Percentiles rank a stretch among this genome's conserved stretches.
Evolutionary conservation across 2,329 filamentous ascomycete species (phyloP).

Genomic region (Aspergillus brunneoviolaceus): DNA sequence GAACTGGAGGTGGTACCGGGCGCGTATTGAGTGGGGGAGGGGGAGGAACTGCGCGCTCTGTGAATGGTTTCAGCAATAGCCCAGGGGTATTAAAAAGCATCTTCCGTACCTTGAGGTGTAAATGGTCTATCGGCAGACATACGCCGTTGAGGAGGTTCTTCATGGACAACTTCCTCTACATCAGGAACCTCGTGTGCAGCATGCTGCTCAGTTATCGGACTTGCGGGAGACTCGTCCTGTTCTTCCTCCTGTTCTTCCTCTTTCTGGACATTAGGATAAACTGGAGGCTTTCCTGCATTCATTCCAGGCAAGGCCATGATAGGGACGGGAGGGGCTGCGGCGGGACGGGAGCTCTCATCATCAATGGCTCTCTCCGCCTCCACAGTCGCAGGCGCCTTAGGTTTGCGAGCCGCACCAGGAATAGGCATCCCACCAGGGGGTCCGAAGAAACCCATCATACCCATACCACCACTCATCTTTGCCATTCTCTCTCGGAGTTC

Average conservation of each 20-base stretch:
- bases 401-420: slow-evolving; percentile 45
- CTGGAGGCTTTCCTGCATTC: slow-evolving; percentile 50
- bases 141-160: slow-evolving; percentile 31
- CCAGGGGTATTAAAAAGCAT: background rate
- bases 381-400: slow-evolving; percentile 44
- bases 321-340: slow-evolving; percentile 47
- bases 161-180: slow-evolving; percentile 51
- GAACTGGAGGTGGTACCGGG: slow-evolving; percentile 38
- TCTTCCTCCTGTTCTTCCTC: slow-evolving; percentile 55
- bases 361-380: slow-evolving; percentile 36
- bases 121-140: slow-evolving; percentile 45
- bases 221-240: slow-evolving; percentile 47
- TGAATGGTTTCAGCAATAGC: slow-evolving; percentile 5
- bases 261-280: slow-evolving; percentile 49
- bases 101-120: slow-evolving; percentile 53
- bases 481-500: slow-evolving; percentile 94
- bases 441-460: slow-evolving; percentile 92
- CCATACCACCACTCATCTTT: slow-evolving; percentile 97
- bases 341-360: slow-evolving; percentile 32
- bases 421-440: slow-evolving; percentile 61
- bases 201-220: slow-evolving; percentile 44
- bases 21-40: slow-evolving; percentile 44
- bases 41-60: slow-evolving; percentile 48
- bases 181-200: slow-evolving; percentile 52
- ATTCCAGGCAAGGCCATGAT: slow-evolving; percentile 71